Conservation (phyloP, 768 basidiomycete species). For the Trametes cingulata region DNA sequence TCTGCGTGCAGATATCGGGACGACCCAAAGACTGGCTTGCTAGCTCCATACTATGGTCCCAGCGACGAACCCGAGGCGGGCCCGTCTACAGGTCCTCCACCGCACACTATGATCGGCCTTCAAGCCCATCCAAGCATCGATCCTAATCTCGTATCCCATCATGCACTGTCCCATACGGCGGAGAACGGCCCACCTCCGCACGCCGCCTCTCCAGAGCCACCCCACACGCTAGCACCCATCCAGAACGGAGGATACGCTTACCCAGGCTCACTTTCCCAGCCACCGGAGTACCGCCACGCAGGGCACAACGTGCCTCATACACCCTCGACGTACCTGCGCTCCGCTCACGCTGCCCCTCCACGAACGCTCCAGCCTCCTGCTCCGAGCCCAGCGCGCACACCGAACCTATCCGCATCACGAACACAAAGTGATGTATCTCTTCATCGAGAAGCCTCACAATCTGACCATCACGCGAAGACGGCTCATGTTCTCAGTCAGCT, state of each 20-base stretch:
- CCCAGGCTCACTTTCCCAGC: background rate
- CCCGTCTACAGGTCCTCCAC: background rate
- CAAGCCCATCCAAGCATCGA: conserved; percentile 8
- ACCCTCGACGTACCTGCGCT: background rate
- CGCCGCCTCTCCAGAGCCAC: background rate
- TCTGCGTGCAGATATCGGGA: conserved; percentile 20
- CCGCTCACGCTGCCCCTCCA: background rate
- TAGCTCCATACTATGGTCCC: conserved; percentile 22
- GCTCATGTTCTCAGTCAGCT: conserved; percentile 51
- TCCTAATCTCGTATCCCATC: conserved; percentile 13
- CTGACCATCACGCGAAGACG: conserved; percentile 17
- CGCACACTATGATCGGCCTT: conserved; percentile 1
- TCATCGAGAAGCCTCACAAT: conserved; percentile 14
- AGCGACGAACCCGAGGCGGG: conserved; percentile 1
- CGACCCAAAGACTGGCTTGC: conserved; percentile 28
- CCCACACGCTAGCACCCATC: background rate
- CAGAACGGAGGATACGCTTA: background rate
- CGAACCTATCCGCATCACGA: background rate
- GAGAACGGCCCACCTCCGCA: background rate
- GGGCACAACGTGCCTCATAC: background rate
- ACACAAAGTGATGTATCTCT: conserved; percentile 5
- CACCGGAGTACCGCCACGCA: background rate
- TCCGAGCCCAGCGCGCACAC: background rate
- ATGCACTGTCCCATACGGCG: background rate
- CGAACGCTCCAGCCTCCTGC: background rate